Conservation (phyloP, 1,284 basidiomycete genomes). For the Pholiota adiposa region DNA sequence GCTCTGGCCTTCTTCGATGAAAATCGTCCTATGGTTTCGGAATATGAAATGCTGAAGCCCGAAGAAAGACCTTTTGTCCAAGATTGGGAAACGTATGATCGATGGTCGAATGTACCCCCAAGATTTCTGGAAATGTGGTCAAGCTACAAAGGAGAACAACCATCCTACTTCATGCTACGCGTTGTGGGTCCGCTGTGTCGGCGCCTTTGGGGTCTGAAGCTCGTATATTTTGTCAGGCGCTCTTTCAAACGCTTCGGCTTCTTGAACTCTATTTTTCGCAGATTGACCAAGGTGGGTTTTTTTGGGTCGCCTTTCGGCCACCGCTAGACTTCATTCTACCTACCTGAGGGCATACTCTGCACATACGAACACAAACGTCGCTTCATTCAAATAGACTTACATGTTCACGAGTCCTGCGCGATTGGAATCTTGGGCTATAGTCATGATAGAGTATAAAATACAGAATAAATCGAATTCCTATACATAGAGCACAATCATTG, state of each 20-base stretch:
- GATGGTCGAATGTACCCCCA: slow-evolving; percentile 18
- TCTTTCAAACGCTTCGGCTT: neutral
- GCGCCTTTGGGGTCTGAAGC: neutral
- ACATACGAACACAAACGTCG: too few relatives aligned
- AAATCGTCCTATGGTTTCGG: slow-evolving; percentile 1
- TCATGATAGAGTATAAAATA: too few relatives aligned
- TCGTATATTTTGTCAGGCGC: neutral
- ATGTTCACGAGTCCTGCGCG: too few relatives aligned
- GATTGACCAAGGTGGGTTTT: too few relatives aligned
- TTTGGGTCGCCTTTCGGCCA: too few relatives aligned
- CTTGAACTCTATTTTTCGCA: too few relatives aligned
- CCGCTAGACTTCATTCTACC: too few relatives aligned
- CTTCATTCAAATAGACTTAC: too few relatives aligned
- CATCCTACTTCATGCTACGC: neutral
- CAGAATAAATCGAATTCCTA: too few relatives aligned
- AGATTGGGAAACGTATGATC: slow-evolving; percentile 12
- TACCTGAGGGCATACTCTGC: too few relatives aligned
- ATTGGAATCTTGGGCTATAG: too few relatives aligned
- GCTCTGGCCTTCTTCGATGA: slow-evolving; percentile 30
- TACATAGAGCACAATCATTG: too few relatives aligned
- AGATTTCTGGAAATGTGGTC: slow-evolving; percentile 22
- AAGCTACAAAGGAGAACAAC: slow-evolving; percentile 8
- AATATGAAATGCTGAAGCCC: neutral
- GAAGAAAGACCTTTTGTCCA: neutral
- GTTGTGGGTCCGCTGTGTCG: neutral